Percentiles rank a stretch among this genome's conserved stretches.
Conservation (phyloP, 78 protist genomes). For the Dictyostelium capitatum region DNA sequence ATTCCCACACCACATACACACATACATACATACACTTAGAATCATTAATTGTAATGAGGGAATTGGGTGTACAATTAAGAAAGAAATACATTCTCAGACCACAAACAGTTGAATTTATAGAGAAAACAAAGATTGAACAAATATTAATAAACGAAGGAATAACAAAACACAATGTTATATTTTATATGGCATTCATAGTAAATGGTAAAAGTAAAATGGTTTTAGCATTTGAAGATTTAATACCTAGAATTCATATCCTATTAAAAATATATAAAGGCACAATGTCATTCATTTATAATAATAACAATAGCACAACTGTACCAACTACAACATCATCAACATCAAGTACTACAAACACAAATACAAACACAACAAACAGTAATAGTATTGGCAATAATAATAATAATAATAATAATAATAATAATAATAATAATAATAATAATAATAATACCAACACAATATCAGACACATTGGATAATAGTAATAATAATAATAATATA, state of each 20-base stretch:
- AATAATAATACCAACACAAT: too few relatives aligned
- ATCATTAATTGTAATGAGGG: conserved; percentile 71
- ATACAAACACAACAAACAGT: neutral
- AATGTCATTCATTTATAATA: neutral
- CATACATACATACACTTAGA: neutral
- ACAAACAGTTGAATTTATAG: conserved; percentile 38
- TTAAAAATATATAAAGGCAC: conserved; percentile 60
- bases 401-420: too few relatives aligned
- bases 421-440: too few relatives aligned
- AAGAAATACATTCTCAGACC: conserved; percentile 46
- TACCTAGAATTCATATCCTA: conserved; percentile 52
- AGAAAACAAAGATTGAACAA: conserved; percentile 44
- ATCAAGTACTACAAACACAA: neutral
- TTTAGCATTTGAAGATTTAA: conserved; percentile 70
- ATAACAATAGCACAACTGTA: too few relatives aligned
- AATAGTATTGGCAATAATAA: too few relatives aligned
- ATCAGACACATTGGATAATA: too few relatives aligned
- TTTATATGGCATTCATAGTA: conserved; percentile 70
- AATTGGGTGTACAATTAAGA: conserved; percentile 62
- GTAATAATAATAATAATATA: too few relatives aligned
- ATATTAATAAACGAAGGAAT: conserved; percentile 75
- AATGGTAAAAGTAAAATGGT: conserved; percentile 74
- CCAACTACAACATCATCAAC: neutral
- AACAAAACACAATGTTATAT: conserved; percentile 54
- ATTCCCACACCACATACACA: too few relatives aligned